Conservation (phyloP, 73 alveolate genomes). For the Tetrahymena borealis region DNA sequence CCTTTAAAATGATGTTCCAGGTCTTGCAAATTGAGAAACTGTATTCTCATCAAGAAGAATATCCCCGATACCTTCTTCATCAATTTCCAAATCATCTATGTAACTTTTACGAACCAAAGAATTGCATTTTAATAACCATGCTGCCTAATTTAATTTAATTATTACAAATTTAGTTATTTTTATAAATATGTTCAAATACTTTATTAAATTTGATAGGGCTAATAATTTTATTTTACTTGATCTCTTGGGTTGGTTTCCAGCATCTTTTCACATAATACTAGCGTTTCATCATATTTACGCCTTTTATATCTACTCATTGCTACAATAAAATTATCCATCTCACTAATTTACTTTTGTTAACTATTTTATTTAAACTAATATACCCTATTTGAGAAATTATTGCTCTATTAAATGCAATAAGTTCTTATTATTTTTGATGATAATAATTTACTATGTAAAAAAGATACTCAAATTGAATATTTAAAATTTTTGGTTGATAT, state of each 20-base stretch:
- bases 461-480: neutral
- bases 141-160: slow-evolving; percentile 44
- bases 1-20: slow-evolving; percentile 94
- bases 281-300: slow-evolving; percentile 78
- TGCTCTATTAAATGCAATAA: neutral
- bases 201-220: neutral
- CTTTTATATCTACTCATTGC: slow-evolving; percentile 86
- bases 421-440: neutral
- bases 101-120: slow-evolving; percentile 75
- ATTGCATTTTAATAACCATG: slow-evolving; percentile 88
- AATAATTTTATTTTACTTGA: neutral
- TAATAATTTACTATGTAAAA: neutral
- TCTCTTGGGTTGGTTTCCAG: slow-evolving; percentile 70
- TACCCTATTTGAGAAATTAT: neutral
- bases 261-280: slow-evolving; percentile 74
- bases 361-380: neutral
- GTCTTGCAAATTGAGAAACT: slow-evolving; percentile 89
- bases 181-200: neutral
- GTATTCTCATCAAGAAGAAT: slow-evolving; percentile 86
- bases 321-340: slow-evolving; percentile 81
- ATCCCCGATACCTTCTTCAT: slow-evolving; percentile 84
- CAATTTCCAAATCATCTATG: slow-evolving; percentile 92
- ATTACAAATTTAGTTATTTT: neutral
- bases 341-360: neutral
- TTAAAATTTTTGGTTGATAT: neutral